Evolutionary conservation across 208 protist species (phyloP).

Genomic region (Herpetomonas samuelpessoai): DNA sequence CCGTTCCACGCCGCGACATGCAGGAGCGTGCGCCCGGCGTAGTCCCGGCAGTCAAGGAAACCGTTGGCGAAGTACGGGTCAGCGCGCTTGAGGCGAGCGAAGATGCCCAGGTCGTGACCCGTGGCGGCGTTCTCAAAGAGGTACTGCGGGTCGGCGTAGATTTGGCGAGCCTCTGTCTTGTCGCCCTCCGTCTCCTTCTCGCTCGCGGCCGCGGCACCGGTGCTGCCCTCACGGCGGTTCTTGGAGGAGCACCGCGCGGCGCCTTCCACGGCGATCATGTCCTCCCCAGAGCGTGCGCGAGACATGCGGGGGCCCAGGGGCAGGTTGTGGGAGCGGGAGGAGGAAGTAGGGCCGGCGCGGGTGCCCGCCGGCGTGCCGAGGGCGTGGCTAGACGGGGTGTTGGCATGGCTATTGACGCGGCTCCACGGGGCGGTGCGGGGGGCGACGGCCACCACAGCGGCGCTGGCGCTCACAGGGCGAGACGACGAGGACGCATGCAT

Average conservation of each 20-base stretch:
- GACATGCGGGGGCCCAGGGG: not conserved
- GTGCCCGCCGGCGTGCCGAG: too few relatives aligned
- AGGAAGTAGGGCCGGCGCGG: not conserved
- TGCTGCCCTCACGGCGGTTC: not conserved
- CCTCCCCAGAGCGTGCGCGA: not conserved
- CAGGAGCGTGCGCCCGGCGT: conserved; percentile 70
- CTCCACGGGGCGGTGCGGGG: not conserved
- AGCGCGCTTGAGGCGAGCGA: conserved; percentile 44
- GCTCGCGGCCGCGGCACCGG: conserved; percentile 1
- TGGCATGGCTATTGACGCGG: conserved; percentile 1
- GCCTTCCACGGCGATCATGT: not conserved
- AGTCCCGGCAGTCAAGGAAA: conserved; percentile 66
- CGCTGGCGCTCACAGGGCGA: not conserved
- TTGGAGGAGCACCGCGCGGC: not conserved
- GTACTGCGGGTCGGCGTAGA: conserved; percentile 43
- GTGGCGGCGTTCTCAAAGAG: conserved; percentile 42
- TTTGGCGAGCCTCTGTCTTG: conserved; percentile 4
- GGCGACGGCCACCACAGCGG: not conserved
- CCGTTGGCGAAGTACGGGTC: conserved; percentile 64
- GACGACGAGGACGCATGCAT: too few relatives aligned
- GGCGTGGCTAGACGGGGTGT: not conserved
- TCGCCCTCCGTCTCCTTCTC: not conserved
- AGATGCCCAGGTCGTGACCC: conserved; percentile 32
- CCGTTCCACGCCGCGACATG: conserved; percentile 80
- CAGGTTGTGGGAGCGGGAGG: not conserved